Evolutionary conservation across 2,329 filamentous ascomycete species (phyloP).

Genomic region (Talaromyces sp.): DNA sequence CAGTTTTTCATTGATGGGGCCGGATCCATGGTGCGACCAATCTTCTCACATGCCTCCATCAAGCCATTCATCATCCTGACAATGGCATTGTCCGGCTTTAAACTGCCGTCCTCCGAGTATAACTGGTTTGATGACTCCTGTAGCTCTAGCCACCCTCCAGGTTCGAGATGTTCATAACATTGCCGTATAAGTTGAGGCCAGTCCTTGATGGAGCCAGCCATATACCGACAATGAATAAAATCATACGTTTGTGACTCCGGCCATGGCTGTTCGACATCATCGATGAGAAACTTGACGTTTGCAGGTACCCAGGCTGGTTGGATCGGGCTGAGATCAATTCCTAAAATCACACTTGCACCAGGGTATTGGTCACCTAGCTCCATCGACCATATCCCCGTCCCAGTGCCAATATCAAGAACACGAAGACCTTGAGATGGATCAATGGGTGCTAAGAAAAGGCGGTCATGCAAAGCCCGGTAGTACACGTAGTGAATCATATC

Average conservation of each 20-base stretch:
- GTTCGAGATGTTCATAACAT: slow-evolving; percentile 38
- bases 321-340: slow-evolving; percentile 22
- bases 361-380: slow-evolving; percentile 19
- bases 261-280: slow-evolving; percentile 61
- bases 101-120: slow-evolving; percentile 26
- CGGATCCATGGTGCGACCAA: slow-evolving; percentile 17
- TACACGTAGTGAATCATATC: slow-evolving; percentile 38
- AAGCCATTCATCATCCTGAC: slow-evolving; percentile 22
- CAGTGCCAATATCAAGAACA: slow-evolving; percentile 32
- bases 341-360: slow-evolving; percentile 11
- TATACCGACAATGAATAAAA: slow-evolving; percentile 51
- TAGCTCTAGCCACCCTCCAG: slow-evolving; percentile 42
- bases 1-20: slow-evolving; percentile 11
- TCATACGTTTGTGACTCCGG: slow-evolving; percentile 51
- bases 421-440: slow-evolving; percentile 15
- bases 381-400: slow-evolving; percentile 31
- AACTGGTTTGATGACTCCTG: slow-evolving; percentile 25
- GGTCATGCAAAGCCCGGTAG: slow-evolving; percentile 22
- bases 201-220: slow-evolving; percentile 51
- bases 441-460: slow-evolving; percentile 29
- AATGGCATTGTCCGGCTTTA: slow-evolving; percentile 15
- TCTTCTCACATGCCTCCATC: slow-evolving; percentile 24
- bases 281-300: slow-evolving; percentile 60
- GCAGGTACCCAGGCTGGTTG: slow-evolving; percentile 45
- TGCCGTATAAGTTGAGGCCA: slow-evolving; percentile 47